Conservation (phyloP, 345 rosid species). For the Clarkia xantiana region DNA sequence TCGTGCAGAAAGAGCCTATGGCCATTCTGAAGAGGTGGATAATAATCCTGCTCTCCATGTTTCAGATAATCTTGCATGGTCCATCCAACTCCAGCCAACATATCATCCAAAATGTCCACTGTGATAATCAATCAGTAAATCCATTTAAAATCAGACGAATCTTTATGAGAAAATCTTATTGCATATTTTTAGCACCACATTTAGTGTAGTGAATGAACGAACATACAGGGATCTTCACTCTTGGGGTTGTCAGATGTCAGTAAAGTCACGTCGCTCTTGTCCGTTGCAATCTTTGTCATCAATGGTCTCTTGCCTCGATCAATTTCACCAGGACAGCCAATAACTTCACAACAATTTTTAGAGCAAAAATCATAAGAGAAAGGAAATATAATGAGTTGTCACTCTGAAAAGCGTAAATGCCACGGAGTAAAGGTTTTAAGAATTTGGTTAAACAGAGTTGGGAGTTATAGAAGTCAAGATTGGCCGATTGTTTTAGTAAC, state of each 20-base stretch:
- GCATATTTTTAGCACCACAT: no score
- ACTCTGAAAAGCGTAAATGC: no score
- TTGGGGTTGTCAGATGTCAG: conserved; percentile 82
- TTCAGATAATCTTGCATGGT: conserved; percentile 88
- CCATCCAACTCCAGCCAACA: conserved; percentile 91
- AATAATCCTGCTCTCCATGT: conserved; percentile 76
- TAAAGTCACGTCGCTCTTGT: conserved; percentile 87
- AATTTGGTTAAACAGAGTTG: no score
- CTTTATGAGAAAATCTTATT: no score
- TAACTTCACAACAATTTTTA: conserved; percentile 26
- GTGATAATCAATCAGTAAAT: conserved; percentile 10
- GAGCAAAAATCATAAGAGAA: neutral
- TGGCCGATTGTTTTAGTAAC: no score
- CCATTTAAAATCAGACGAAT: no score
- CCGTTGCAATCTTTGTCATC: conserved; percentile 77
- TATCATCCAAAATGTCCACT: conserved; percentile 96
- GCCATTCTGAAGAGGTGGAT: conserved; percentile 83
- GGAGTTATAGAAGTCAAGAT: no score
- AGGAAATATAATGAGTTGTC: neutral
- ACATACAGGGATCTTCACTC: conserved; percentile 82
- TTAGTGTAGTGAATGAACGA: neutral
- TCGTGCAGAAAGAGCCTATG: conserved; percentile 83
- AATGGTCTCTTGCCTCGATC: conserved; percentile 80
- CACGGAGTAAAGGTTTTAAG: no score
- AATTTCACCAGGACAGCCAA: conserved; percentile 71